Evolutionary conservation across 2,329 filamentous ascomycete species (phyloP).

Genomic region (Microcyclosporella mali): DNA sequence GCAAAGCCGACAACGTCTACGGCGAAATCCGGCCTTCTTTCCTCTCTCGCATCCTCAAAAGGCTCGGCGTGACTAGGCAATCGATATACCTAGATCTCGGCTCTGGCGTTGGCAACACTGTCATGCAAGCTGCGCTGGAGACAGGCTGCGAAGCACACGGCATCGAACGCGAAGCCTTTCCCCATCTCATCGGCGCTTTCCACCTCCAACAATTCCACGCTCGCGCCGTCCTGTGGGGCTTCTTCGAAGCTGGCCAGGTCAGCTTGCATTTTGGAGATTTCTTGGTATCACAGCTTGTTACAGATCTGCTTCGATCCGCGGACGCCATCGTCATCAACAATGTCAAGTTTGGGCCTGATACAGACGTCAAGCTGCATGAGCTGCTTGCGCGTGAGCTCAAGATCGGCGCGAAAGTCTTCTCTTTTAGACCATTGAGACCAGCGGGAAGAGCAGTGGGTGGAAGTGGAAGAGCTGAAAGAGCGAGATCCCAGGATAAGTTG

Average conservation of each 20-base stretch:
- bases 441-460: conserved; percentile 50
- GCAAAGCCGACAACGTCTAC: conserved; percentile 81
- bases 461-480: too few species aligned
- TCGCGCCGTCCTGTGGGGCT: conserved; percentile 78
- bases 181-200: conserved; percentile 68
- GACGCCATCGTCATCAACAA: conserved; percentile 97
- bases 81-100: conserved; percentile 89
- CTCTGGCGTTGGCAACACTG: conserved; percentile 92
- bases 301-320: conserved; percentile 64
- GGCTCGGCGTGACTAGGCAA: conserved; percentile 61
- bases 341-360: conserved; percentile 79
- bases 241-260: conserved; percentile 70
- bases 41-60: conserved; percentile 71
- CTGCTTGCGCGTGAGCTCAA: conserved; percentile 81
- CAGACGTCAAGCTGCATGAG: conserved; percentile 74
- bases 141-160: conserved; percentile 90
- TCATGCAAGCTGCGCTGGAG: conserved; percentile 83
- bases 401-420: conserved; percentile 78
- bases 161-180: conserved; percentile 88
- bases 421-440: conserved; percentile 73
- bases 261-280: conserved; percentile 77
- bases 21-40: conserved; percentile 83
- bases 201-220: conserved; percentile 75
- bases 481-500: conserved; percentile 59
- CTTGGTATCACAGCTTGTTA: conserved; percentile 62